Evolutionary conservation across 805 yeast genomes (phyloP).

Genomic region (Nakazawaea wyomingensis): DNA sequence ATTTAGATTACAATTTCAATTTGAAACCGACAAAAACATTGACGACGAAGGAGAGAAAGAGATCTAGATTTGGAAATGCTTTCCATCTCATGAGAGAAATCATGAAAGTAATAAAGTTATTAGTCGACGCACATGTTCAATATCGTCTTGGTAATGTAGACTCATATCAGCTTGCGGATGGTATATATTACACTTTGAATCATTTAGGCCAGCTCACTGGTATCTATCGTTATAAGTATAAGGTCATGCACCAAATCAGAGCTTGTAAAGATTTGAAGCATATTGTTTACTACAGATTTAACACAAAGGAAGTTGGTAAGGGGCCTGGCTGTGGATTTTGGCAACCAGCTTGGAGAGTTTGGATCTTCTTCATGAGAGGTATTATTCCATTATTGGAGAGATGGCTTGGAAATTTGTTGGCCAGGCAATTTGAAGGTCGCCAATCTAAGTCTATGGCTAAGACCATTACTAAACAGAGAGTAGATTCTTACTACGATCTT

Average conservation of each 20-base stretch:
- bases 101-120: slow-evolving; percentile 70
- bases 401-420: slow-evolving; percentile 88
- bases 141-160: slow-evolving; percentile 86
- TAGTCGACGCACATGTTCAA: slow-evolving; percentile 94
- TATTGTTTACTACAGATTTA: slow-evolving; percentile 80
- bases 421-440: slow-evolving; percentile 95
- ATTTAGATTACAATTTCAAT: slow-evolving; percentile 92
- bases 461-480: slow-evolving; percentile 91
- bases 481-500: slow-evolving; percentile 90
- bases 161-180: slow-evolving; percentile 93
- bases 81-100: slow-evolving; percentile 92
- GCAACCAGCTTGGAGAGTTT: slow-evolving; percentile 99
- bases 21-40: slow-evolving; percentile 93
- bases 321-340: slow-evolving; percentile 99
- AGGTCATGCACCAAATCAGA: slow-evolving; percentile 96
- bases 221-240: slow-evolving; percentile 91
- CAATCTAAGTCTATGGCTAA: slow-evolving; percentile 87
- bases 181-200: slow-evolving; percentile 80
- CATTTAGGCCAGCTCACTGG: slow-evolving; percentile 97
- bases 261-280: slow-evolving; percentile 95
- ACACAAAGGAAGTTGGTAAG: slow-evolving; percentile 72
- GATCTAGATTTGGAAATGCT: slow-evolving; percentile 93
- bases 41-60: slow-evolving; percentile 93
- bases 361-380: slow-evolving; percentile 91
- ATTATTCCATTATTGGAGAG: slow-evolving; percentile 86